Evolutionary conservation across 2,329 filamentous ascomycete species (phyloP), one percentile per base, ranked within the genome.

Genomic region (Xylariaceae sp.): DNA sequence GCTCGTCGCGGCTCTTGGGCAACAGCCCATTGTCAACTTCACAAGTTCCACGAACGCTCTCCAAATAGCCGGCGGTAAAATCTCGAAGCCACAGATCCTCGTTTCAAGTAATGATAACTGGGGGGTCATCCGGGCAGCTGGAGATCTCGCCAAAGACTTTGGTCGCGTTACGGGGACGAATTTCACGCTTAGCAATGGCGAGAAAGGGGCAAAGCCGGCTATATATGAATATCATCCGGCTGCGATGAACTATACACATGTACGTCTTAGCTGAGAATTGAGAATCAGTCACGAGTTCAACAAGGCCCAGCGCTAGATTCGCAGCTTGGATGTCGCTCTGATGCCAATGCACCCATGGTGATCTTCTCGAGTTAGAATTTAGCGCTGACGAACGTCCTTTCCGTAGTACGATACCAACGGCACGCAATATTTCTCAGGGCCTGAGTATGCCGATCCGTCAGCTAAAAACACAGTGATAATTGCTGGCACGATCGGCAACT

Each of bases 81-180:
- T 65, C 37, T 51, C 63, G 1, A 59, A 55, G 18, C 65, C 67
- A 9, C 66, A 68, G 52, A 81, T 86, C 47, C 70, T 80, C 2
- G 73, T 84, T n/a, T 80, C 80, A 9, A 62, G 68, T 18, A 71
- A 80, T 51, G 85, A 88, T 55, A 86, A 80, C 74, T 85, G 82
- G 71, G 86, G 84, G 53, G 86, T 88, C 1, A 76, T 87, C 50
- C 79, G 85, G 22, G 84, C 83, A 5, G 86, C 84, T 0, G 76
- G 83, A 37, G 86, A 89, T 67, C 75, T 89, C 9, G 83, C 84
- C 0, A 64, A 74, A 3, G 86, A 89, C 67, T 87, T 89, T 70
- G 85, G 85, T 15, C 80, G 83, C n/a, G 84, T 88, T 4, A 87
- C 84, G 0, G 84, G 85, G 8, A 76, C 71, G 22, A 86, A 87